Conservation (phyloP, 2,329 filamentous ascomycete species). For the Macrophomina phaseolina region DNA sequence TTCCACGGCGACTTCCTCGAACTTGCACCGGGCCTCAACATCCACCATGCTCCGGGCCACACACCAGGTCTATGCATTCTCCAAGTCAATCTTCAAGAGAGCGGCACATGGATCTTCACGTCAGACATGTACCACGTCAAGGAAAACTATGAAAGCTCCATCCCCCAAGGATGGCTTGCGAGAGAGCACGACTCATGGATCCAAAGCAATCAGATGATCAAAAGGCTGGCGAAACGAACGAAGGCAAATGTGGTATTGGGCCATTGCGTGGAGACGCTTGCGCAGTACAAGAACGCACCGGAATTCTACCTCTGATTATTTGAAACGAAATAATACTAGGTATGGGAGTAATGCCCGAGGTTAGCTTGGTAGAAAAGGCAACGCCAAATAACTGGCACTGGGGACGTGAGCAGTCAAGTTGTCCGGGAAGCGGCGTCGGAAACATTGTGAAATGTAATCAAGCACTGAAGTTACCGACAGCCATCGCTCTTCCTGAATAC, state of each 20-base stretch:
- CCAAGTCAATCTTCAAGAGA: slow-evolving; percentile 44
- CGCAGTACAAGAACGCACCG: slow-evolving; percentile 36
- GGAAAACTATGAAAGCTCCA: slow-evolving; percentile 41
- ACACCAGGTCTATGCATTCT: slow-evolving; percentile 44
- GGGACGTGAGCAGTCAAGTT: no score
- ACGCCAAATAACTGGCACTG: no score
- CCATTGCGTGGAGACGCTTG: slow-evolving; percentile 38
- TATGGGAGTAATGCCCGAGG: no score
- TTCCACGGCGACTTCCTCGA: slow-evolving; percentile 43
- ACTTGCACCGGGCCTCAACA: slow-evolving; percentile 40
- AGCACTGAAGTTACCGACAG: no score
- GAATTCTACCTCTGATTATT: slow-evolving; percentile 34
- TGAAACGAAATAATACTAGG: not conserved
- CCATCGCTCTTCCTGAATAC: no score
- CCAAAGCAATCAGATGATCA: slow-evolving; percentile 39
- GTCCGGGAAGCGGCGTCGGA: no score
- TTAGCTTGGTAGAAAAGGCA: no score
- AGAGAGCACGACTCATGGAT: slow-evolving; percentile 45
- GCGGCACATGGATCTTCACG: slow-evolving; percentile 45
- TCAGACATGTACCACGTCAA: slow-evolving; percentile 47
- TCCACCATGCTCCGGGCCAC: slow-evolving; percentile 44
- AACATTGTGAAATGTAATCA: no score
- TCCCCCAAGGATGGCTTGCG: slow-evolving; percentile 46
- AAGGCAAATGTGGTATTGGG: slow-evolving; percentile 37
- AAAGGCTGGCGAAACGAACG: slow-evolving; percentile 36